Evolutionary conservation across 495 filamentous ascomycete genomes (phyloP).

Genomic region (Neurospora sp.): DNA sequence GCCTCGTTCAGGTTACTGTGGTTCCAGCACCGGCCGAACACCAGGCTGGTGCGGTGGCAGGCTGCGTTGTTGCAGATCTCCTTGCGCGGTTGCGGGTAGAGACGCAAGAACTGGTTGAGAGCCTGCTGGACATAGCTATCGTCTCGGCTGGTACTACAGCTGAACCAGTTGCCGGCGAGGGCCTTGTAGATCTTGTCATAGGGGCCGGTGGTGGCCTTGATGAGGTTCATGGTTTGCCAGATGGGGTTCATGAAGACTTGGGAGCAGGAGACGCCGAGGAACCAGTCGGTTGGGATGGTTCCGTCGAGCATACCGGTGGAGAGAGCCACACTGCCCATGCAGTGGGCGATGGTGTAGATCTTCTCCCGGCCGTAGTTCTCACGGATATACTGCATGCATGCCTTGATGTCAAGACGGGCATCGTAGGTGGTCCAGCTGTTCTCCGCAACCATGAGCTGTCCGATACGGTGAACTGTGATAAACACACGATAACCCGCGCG

Average conservation of each 20-base stretch:
- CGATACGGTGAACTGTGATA: slow-evolving; percentile 50
- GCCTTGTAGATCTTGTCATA: slow-evolving; percentile 36
- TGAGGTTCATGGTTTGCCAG: slow-evolving; percentile 46
- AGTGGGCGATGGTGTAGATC: slow-evolving; percentile 55
- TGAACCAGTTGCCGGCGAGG: slow-evolving; percentile 44
- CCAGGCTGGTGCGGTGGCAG: slow-evolving; percentile 50
- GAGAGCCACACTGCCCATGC: slow-evolving; percentile 54
- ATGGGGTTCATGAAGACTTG: slow-evolving; percentile 59
- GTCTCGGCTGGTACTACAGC: slow-evolving; percentile 33
- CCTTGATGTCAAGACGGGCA: slow-evolving; percentile 50
- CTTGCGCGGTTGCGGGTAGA: slow-evolving; percentile 45
- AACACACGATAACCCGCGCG: slow-evolving; percentile 49
- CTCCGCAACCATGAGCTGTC: slow-evolving; percentile 43
- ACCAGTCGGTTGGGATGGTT: slow-evolving; percentile 46
- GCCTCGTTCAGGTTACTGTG: slow-evolving; percentile 53
- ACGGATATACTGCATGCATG: slow-evolving; percentile 47
- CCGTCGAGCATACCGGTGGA: slow-evolving; percentile 53
- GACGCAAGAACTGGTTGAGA: slow-evolving; percentile 47
- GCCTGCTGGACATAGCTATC: slow-evolving; percentile 40
- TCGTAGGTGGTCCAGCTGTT: slow-evolving; percentile 50
- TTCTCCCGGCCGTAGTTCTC: slow-evolving; percentile 21
- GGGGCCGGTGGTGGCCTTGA: slow-evolving; percentile 42
- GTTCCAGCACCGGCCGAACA: slow-evolving; percentile 57
- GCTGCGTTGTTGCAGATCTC: slow-evolving; percentile 54
- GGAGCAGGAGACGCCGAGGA: slow-evolving; percentile 50